Conservation (phyloP, 805 yeast species). For the Nakazawaea laoshanensis region DNA sequence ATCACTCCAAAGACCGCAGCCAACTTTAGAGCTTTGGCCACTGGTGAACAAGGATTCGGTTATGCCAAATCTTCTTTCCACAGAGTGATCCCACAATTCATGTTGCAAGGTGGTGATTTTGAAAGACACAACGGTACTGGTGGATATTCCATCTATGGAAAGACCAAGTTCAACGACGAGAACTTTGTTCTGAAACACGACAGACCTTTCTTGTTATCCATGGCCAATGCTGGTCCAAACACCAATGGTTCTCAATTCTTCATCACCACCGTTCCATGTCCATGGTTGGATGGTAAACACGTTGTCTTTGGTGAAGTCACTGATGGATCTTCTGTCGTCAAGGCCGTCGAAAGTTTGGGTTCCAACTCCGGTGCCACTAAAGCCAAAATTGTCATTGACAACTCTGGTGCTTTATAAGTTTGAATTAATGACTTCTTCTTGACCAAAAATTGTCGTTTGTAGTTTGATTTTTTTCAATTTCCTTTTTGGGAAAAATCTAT, state of each 20-base stretch:
- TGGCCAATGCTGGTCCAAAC: slow-evolving; percentile 99
- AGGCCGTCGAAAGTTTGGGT: slow-evolving; percentile 68
- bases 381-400: slow-evolving; percentile 41
- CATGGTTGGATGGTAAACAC: slow-evolving; percentile 92
- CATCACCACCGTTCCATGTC: slow-evolving; percentile 81
- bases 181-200: slow-evolving; percentile 67
- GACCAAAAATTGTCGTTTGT: neutral
- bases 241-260: slow-evolving; percentile 98
- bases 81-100: slow-evolving; percentile 92
- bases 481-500: no score
- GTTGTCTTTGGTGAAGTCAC: slow-evolving; percentile 91
- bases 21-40: slow-evolving; percentile 90
- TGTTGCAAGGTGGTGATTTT: slow-evolving; percentile 94
- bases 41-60: slow-evolving; percentile 88
- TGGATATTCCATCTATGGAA: slow-evolving; percentile 82
- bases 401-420: slow-evolving; percentile 48
- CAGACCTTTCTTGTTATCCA: slow-evolving; percentile 76
- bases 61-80: slow-evolving; percentile 83
- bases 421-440: neutral
- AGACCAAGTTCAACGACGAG: slow-evolving; percentile 62
- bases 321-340: slow-evolving; percentile 80
- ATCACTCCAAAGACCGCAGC: slow-evolving; percentile 93
- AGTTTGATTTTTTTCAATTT: neutral
- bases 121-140: slow-evolving; percentile 84
- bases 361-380: slow-evolving; percentile 37